Evolutionary conservation across 2,329 filamentous ascomycete genomes (phyloP), one percentile per base, ranked within the genome.

Genomic region (Botrytis squamosa): DNA sequence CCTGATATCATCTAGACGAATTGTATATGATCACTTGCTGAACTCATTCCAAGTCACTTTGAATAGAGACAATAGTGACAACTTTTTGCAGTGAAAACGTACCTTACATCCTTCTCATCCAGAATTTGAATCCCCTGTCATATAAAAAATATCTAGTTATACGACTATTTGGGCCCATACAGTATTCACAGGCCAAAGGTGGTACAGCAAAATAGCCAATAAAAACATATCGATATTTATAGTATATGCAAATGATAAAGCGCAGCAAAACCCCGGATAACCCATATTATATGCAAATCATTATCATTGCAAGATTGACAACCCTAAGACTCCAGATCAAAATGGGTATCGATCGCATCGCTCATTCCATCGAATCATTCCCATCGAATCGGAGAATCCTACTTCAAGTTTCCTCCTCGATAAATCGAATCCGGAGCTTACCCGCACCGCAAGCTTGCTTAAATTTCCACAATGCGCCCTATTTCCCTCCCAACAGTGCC

Each of bases 251-350:
- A n/a, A 14, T 67, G 3, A 14, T 40, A 55, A 29, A 20, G 20
- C 10, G 14, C 16, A 67, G 2, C 1, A 29, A 55, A 33, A 55
- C 14, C 29, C 9, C 9, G 25, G n/a, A 29, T 67, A 67, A 67
- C 12, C 46, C 38, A 55, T 55, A 67, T 67, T 67, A 55, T 67
- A 42, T 55, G 64, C 33, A 66, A 36, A 42, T 49, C 49, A 68
- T 42, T 57, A 42, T 38, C n/a, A 33, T 69, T 69, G 66, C 52
- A 69, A 44, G 49, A 69, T 42, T 33, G n/a, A 49, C 49, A 69
- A 59, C 66, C 49, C 25, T 33, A 33, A 57, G 66, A 69, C 66
- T 69, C 66, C 49, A 69, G 49, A 57, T 69, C 52, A 69, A 57
- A 69, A 69, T 44, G 66, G 66, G 66, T 69, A 69, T 57, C 36